Percentiles rank a stretch among this genome's conserved stretches.
These are phyloP conservation scores for Akanthomyces dipterigenus DNA, from an alignment of 2,329 filamentous ascomycete genomes.

Conservation along the genomic window DNA sequence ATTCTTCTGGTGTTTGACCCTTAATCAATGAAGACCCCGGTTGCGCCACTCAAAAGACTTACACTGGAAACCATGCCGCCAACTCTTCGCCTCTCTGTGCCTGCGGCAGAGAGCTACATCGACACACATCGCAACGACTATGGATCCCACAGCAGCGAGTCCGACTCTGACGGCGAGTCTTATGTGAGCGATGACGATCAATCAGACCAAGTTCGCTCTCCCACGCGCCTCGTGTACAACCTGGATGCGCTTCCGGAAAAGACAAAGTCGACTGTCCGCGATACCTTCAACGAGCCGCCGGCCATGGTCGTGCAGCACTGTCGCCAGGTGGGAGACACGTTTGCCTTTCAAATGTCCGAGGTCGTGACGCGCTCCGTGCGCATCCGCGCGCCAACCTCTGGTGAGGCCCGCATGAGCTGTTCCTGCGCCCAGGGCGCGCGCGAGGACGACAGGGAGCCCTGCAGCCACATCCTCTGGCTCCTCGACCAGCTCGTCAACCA, in stretches of 20 bases:
- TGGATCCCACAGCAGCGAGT: constrained; percentile 17
- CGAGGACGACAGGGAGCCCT: constrained; percentile 28
- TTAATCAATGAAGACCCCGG: background rate
- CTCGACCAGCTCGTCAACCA: constrained; percentile 46
- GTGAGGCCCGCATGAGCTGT: constrained; percentile 37
- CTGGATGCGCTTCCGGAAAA: constrained; percentile 32
- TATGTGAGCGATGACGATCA: constrained; percentile 25
- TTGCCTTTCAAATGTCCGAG: constrained; percentile 51
- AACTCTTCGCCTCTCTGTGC: background rate
- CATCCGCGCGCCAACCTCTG: constrained; percentile 36
- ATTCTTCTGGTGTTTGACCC: background rate
- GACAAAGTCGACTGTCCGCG: constrained; percentile 33
- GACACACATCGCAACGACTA: background rate
- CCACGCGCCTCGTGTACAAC: constrained; percentile 34
- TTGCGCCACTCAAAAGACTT: background rate
- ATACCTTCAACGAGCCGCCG: constrained; percentile 41
- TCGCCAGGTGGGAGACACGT: constrained; percentile 39
- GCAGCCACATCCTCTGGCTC: constrained; percentile 48
- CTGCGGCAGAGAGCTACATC: background rate
- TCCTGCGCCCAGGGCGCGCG: constrained; percentile 31
- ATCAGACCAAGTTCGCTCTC: constrained; percentile 28
- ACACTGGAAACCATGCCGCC: constrained; percentile 7
- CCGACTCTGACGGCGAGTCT: constrained; percentile 22
- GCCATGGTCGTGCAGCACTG: constrained; percentile 45
- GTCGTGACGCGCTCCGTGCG: constrained; percentile 45